Conservation (phyloP, 1,139 yeast genomes). For the Scheffersomyces lignicola region DNA sequence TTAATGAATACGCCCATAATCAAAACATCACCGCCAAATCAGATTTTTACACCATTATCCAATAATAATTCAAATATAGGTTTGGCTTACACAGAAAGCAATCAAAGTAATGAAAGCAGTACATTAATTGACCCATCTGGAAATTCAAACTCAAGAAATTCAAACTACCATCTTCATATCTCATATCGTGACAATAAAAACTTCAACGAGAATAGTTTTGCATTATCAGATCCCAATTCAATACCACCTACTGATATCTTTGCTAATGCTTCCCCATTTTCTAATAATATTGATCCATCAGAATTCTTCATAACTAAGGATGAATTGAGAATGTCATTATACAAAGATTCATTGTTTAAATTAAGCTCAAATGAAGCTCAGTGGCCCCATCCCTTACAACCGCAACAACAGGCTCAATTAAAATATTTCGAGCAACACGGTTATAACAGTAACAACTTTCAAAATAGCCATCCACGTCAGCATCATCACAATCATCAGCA, state of each 20-base stretch:
- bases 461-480: not conserved
- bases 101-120: not conserved
- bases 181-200: not conserved
- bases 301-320: conserved; percentile 18
- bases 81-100: not conserved
- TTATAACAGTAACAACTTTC: not conserved
- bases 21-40: not conserved
- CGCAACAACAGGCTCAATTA: not conserved
- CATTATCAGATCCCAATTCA: not conserved
- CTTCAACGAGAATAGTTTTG: not conserved
- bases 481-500: not conserved
- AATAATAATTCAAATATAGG: not conserved
- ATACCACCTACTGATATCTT: conserved; percentile 12
- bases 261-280: conserved; percentile 15
- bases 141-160: not conserved
- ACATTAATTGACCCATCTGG: too few species aligned
- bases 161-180: conserved; percentile 4
- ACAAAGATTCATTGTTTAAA: conserved; percentile 16
- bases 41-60: conserved; percentile 1
- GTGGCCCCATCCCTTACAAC: conserved; percentile 4
- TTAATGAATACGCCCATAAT: not conserved
- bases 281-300: conserved; percentile 9
- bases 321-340: conserved; percentile 19
- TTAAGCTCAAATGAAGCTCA: conserved; percentile 4
- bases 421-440: not conserved